phyloP scores from a whole-genome alignment of 2,329 filamentous ascomycete genomes.

The Nannizziopsis barbatae region DNA sequence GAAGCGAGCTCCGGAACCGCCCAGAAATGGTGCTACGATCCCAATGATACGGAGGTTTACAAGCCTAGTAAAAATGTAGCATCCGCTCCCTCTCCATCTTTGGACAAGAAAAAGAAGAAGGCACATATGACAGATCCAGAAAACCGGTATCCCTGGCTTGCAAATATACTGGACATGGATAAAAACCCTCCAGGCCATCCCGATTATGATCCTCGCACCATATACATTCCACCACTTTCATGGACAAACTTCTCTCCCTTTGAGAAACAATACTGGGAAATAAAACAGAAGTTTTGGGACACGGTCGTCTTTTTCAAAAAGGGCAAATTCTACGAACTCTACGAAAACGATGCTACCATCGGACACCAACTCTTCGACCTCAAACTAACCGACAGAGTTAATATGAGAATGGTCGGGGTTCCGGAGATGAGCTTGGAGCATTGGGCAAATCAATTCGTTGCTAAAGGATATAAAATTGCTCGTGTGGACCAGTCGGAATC shows the following conservation, averaged over 20 bases:
- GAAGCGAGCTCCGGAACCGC: slow-evolving; percentile 57
- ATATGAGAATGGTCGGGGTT: slow-evolving; percentile 99
- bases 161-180: slow-evolving; percentile 73
- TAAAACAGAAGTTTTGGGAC: slow-evolving; percentile 96
- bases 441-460: slow-evolving; percentile 97
- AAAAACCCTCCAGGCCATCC: slow-evolving; percentile 65
- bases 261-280: slow-evolving; percentile 98
- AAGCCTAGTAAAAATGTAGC: slow-evolving; percentile 34
- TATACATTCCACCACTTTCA: slow-evolving; percentile 76
- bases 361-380: slow-evolving; percentile 95
- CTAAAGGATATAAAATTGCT: slow-evolving; percentile 95
- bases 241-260: slow-evolving; percentile 83
- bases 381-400: slow-evolving; percentile 94
- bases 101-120: slow-evolving; percentile 46
- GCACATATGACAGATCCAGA: slow-evolving; percentile 74
- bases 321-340: slow-evolving; percentile 97
- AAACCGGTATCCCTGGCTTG: slow-evolving; percentile 80
- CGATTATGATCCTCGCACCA: slow-evolving; percentile 79
- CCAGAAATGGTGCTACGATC: slow-evolving; percentile 68
- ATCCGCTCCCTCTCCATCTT: slow-evolving; percentile 14
- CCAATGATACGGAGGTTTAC: slow-evolving; percentile 44
- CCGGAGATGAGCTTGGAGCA: slow-evolving; percentile 90
- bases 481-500: slow-evolving; percentile 95
- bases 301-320: slow-evolving; percentile 99
- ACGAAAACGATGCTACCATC: slow-evolving; percentile 93